phyloP scores from a whole-genome alignment of 192 early-diverging fungal species.

The Podila epigama region DNA sequence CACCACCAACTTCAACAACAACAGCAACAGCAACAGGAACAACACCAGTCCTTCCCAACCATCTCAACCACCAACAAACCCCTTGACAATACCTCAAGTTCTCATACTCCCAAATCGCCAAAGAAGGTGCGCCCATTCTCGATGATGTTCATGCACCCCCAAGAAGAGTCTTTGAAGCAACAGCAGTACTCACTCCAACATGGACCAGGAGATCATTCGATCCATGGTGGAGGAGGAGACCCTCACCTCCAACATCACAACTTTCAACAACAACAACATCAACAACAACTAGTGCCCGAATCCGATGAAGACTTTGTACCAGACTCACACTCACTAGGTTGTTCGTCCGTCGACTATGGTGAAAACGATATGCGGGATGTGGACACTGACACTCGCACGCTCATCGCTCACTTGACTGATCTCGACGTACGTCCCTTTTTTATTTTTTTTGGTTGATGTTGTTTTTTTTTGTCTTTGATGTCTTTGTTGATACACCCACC shows the following conservation, averaged over 20 bases:
- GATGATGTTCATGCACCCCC: slow-evolving; percentile 48
- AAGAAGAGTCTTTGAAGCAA: slow-evolving; percentile 22
- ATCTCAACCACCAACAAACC: slow-evolving; percentile 4
- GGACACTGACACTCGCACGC: slow-evolving; percentile 27
- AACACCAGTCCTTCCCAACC: slow-evolving; percentile 17
- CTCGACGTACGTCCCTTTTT: slow-evolving; percentile 41
- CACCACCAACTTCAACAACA: slow-evolving; percentile 14
- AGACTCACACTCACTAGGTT: slow-evolving; percentile 18
- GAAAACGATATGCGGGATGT: slow-evolving; percentile 36
- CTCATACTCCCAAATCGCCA: slow-evolving; percentile 19
- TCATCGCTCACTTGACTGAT: slow-evolving; percentile 48
- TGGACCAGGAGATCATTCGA: background rate
- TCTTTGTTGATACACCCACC: no score
- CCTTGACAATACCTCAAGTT: slow-evolving; percentile 4
- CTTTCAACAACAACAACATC: background rate
- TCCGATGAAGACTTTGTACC: slow-evolving; percentile 44
- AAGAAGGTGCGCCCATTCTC: slow-evolving; percentile 39
- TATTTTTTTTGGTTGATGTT: background rate
- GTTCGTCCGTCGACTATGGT: slow-evolving; percentile 15
- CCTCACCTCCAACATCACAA: background rate
- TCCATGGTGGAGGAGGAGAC: background rate
- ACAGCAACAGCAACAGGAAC: background rate
- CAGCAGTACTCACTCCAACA: slow-evolving; percentile 13
- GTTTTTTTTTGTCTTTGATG: background rate
- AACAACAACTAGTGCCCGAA: slow-evolving; percentile 3